Evolutionary conservation across 495 filamentous ascomycete species (phyloP).

Genomic region (Lepraria neglecta): DNA sequence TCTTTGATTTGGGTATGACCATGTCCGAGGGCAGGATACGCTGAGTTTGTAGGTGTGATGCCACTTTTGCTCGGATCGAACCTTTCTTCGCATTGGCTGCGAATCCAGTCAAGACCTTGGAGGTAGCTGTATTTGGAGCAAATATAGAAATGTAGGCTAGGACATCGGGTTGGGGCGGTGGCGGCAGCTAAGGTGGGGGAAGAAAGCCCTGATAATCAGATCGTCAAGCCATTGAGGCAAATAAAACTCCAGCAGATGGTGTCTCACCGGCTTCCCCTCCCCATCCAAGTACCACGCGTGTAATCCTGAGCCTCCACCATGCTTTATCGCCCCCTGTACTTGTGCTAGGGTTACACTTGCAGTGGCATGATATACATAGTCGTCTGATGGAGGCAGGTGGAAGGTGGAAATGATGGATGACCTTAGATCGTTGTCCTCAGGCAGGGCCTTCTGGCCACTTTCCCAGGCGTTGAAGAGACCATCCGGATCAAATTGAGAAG

Average conservation of each 20-base stretch:
- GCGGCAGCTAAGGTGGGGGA: slow-evolving; percentile 33
- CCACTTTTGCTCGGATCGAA: slow-evolving; percentile 45
- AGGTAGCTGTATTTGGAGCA: slow-evolving; percentile 40
- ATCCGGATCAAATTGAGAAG: slow-evolving; percentile 35
- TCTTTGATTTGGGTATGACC: slow-evolving; percentile 38
- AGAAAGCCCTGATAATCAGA: slow-evolving; percentile 15
- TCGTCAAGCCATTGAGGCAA: slow-evolving; percentile 16
- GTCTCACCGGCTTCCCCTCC: slow-evolving; percentile 31
- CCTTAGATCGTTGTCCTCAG: slow-evolving; percentile 41
- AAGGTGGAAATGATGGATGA: slow-evolving; percentile 49
- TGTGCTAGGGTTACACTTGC: slow-evolving; percentile 45
- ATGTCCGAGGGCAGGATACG: slow-evolving; percentile 33
- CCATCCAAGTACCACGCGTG: slow-evolving; percentile 39
- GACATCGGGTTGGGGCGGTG: slow-evolving; percentile 46
- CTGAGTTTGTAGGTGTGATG: slow-evolving; percentile 42
- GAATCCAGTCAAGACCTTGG: slow-evolving; percentile 48
- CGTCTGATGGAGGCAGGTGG: slow-evolving; percentile 41
- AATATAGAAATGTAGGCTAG: slow-evolving; percentile 55
- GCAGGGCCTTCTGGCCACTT: slow-evolving; percentile 21
- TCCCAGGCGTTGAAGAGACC: slow-evolving; percentile 34
- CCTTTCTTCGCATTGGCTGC: slow-evolving; percentile 51
- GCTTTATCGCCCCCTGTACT: slow-evolving; percentile 46
- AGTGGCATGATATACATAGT: slow-evolving; percentile 54
- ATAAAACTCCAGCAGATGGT: slow-evolving; percentile 11
- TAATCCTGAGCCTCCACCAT: slow-evolving; percentile 40